Conservation (phyloP, 768 basidiomycete genomes). For the Macrolepiota albuminosa region DNA sequence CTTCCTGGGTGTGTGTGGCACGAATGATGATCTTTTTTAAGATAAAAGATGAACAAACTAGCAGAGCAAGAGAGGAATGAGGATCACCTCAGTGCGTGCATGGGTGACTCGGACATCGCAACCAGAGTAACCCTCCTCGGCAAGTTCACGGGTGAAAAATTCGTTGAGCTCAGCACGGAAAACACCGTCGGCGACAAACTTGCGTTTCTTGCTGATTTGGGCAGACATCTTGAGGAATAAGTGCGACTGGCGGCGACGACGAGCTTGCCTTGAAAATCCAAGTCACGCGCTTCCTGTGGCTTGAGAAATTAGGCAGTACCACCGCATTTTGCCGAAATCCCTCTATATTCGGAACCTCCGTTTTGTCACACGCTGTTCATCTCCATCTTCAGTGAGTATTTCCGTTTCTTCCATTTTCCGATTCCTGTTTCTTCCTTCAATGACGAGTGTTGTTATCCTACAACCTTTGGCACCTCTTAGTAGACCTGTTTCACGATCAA, state of each 20-base stretch:
- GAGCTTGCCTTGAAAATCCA: conserved; percentile 4
- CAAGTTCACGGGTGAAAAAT: conserved; percentile 97
- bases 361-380: neutral
- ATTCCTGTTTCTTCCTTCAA: conserved; percentile 26
- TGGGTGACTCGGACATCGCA: conserved; percentile 99
- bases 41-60: conserved; percentile 2
- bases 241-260: conserved; percentile 6
- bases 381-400: conserved; percentile 6
- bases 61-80: neutral
- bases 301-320: conserved; percentile 24
- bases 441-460: conserved; percentile 78
- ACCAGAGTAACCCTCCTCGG: conserved; percentile 99
- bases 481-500: conserved; percentile 55
- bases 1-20: conserved; percentile 98
- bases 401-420: neutral
- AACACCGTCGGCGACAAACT: conserved; percentile 98
- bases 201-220: conserved; percentile 97
- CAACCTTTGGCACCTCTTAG: conserved; percentile 92
- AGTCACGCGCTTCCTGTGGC: conserved; percentile 18
- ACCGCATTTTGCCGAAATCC: conserved; percentile 19
- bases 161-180: conserved; percentile 99
- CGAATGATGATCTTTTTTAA: conserved; percentile 91
- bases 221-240: conserved; percentile 56
- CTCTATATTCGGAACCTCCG: conserved; percentile 1
- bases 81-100: conserved; percentile 87